Conservation (phyloP, 768 basidiomycete genomes). For the Naganishia vishniacii region DNA sequence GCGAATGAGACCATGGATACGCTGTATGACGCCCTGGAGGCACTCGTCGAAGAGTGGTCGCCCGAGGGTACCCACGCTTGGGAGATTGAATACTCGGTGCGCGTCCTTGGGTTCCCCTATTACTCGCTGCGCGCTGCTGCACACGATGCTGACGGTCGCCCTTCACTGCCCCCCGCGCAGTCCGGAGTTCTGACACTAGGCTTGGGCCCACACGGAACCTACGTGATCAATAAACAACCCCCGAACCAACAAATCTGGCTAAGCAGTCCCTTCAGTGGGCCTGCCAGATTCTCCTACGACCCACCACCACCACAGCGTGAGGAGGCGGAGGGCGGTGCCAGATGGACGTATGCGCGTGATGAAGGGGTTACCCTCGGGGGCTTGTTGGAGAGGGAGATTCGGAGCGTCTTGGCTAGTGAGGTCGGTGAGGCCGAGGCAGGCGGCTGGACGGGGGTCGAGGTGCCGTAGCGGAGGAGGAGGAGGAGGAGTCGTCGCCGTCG, state of each 20-base stretch:
- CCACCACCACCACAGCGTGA: background rate
- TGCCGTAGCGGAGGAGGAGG: too few relatives aligned
- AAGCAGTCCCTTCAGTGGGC: conserved; percentile 43
- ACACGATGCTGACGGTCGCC: background rate
- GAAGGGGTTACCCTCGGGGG: conserved; percentile 33
- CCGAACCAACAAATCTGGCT: conserved; percentile 49
- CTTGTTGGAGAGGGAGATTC: conserved; percentile 40
- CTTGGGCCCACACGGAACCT: conserved; percentile 45
- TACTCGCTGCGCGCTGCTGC: background rate
- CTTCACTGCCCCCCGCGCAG: too few relatives aligned
- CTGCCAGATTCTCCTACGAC: conserved; percentile 39
- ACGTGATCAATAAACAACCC: conserved; percentile 49
- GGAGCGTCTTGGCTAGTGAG: conserved; percentile 30
- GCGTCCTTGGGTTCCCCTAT: conserved; percentile 23
- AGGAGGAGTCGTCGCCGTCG: too few relatives aligned
- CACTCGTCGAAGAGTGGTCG: conserved; percentile 37
- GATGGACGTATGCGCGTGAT: conserved; percentile 41
- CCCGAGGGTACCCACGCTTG: conserved; percentile 34
- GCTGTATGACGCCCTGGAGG: conserved; percentile 42
- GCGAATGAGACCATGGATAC: conserved; percentile 43
- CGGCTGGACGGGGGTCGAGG: conserved; percentile 34
- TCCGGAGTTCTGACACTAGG: conserved; percentile 45
- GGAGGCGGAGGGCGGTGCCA: conserved; percentile 12
- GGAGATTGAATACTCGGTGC: conserved; percentile 47
- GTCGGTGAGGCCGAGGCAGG: conserved; percentile 28